A percentile compares a stretch with the other conserved stretches of the same genome.
These are phyloP conservation scores for Agrocybe pediades DNA, from an alignment of 768 basidiomycete species.

Conservation along the genomic window DNA sequence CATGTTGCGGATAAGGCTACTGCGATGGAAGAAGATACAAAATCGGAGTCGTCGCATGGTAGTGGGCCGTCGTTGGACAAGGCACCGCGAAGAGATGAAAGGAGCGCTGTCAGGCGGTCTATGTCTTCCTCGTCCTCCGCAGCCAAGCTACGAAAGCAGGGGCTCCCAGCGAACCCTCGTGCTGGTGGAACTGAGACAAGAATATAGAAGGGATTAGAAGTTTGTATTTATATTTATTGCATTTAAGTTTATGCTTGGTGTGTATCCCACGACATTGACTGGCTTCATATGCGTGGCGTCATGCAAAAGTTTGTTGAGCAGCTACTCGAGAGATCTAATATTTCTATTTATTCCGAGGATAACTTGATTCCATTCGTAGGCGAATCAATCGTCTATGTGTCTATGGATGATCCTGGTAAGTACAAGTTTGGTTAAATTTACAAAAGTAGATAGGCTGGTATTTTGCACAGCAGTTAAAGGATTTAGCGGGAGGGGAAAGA, in stretches of 20 bases:
- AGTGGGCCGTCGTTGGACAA: too few species aligned
- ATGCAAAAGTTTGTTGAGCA: too few species aligned
- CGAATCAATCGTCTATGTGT: background rate
- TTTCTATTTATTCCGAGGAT: background rate
- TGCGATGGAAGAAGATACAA: too few species aligned
- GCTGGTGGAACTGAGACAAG: background rate
- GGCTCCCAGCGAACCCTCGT: constrained; percentile 8
- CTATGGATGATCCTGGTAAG: background rate
- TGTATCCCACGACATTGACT: too few species aligned
- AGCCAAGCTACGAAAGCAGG: background rate
- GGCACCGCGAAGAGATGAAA: background rate
- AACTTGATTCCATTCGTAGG: background rate
- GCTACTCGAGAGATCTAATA: too few species aligned
- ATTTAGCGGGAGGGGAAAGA: background rate
- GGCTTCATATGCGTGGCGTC: too few species aligned
- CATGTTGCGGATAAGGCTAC: too few species aligned
- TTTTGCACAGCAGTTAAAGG: background rate
- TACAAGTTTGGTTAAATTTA: background rate
- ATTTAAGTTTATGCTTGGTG: too few species aligned
- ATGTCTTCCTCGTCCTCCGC: constrained; percentile 1
- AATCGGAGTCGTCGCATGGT: too few species aligned
- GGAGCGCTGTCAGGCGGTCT: background rate
- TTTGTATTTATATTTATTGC: background rate
- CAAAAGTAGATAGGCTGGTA: background rate
- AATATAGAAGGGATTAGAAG: background rate